Evolutionary conservation across 768 basidiomycete species (phyloP), one percentile per base, ranked within the genome.

Genomic region (Russula virescens): DNA sequence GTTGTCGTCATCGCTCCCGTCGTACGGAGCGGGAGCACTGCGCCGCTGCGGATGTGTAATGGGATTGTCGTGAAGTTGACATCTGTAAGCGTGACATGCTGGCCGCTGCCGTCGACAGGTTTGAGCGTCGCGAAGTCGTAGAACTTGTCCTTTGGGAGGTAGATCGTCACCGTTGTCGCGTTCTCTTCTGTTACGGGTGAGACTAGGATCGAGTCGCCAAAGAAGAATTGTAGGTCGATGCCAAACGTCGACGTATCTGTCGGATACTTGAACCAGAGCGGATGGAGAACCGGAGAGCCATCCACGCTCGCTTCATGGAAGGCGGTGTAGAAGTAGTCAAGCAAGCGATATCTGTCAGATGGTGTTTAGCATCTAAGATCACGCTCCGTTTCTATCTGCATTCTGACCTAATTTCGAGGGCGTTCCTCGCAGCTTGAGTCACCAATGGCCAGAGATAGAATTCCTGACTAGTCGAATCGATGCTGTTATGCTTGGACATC

Each of bases 271-370:
- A 80, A 87, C 78, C 80, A 88, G 38, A 87, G 71, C 16, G 87
- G 84, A 58, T 81, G 76, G n/a, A 87, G 74, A 28, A 87, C 78
- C 5, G 87, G 84, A 0, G 84, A 83, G n/a, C 87, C 87, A 62
- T 83, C 80, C 19, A 75, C 50, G 62, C 76, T 74, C 2, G 83
- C 83, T 51, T 77, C 71, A 69, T 88, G 85, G 78, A 88, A 83
- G 2, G 84, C 79, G 6, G 87, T 89, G 72, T 86, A 88, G 60
- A 89, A 69, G 72, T 89, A 88, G 69, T 88, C 87, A 52, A 89
- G 67, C 5, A 88, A 76, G 55, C 85, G 85, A 67, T 88, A 87
- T 16, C 84, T 86, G 8, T 48, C 2, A n/a, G 34, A 51, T 26
- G 5, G 9, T 21, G 8, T 31, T 31, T 3, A 31, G 3, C n/a